Percentiles rank a stretch among this genome's conserved stretches.
These are phyloP conservation scores for Fusarium globosum DNA, from an alignment of 2,329 filamentous ascomycete genomes.

Conservation along the genomic window DNA sequence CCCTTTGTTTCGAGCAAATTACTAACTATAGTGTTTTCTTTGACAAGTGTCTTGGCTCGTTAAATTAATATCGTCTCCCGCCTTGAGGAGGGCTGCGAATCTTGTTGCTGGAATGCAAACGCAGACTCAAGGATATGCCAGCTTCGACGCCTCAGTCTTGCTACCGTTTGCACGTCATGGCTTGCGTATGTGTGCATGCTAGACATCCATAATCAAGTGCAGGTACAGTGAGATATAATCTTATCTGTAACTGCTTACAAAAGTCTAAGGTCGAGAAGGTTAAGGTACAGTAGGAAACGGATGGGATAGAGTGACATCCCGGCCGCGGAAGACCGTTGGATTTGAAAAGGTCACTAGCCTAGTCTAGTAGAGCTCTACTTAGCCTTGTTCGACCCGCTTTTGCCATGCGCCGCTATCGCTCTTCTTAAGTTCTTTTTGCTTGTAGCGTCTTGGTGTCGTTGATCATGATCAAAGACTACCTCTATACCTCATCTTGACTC, in stretches of 20 bases:
- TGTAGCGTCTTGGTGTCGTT: conserved; percentile 2
- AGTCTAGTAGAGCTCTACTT: background rate
- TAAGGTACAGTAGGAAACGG: background rate
- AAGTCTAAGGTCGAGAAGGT: background rate
- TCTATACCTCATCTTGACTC: conserved; percentile 9
- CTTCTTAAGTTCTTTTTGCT: background rate
- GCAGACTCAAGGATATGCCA: background rate
- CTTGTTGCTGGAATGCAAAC: conserved; percentile 14
- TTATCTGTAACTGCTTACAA: background rate
- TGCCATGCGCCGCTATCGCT: conserved; percentile 13
- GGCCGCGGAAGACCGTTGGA: conserved; percentile 22
- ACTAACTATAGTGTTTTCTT: background rate
- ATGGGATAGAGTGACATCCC: conserved; percentile 16
- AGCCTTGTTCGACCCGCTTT: conserved; percentile 17
- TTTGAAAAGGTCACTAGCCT: background rate
- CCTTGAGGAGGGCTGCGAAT: background rate
- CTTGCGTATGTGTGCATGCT: background rate
- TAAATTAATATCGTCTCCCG: background rate
- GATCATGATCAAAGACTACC: background rate
- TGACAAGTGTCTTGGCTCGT: background rate
- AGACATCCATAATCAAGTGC: background rate
- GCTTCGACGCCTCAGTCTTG: background rate
- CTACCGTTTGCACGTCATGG: background rate
- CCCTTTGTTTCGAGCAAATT: background rate
- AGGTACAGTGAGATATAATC: background rate